Percentiles rank a stretch among this genome's conserved stretches.
Conservation (phyloP, 2,329 filamentous ascomycete species). For the Fusarium concolor region DNA sequence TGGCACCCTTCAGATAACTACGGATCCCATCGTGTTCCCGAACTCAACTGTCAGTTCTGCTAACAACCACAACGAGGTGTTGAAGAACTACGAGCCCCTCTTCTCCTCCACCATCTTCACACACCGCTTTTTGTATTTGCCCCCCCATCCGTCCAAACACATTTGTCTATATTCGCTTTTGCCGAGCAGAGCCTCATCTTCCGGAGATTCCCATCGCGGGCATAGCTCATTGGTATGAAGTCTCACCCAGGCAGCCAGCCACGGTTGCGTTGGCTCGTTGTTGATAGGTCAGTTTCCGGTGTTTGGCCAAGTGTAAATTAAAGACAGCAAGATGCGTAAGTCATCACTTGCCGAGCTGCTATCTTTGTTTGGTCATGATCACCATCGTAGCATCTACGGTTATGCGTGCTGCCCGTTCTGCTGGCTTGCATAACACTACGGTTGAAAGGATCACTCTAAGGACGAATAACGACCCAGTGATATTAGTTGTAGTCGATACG, state of each 20-base stretch:
- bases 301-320: slow-evolving; percentile 4
- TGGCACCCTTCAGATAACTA: slow-evolving; percentile 7
- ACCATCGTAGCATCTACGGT: slow-evolving; percentile 3
- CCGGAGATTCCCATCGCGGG: slow-evolving; percentile 6
- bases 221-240: slow-evolving; percentile 9
- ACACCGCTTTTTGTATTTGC: slow-evolving; percentile 45
- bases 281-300: slow-evolving; percentile 4
- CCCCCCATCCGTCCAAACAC: slow-evolving; percentile 13
- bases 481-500: slow-evolving; percentile 4
- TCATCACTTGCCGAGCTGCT: slow-evolving; percentile 9
- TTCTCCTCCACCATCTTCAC: slow-evolving; percentile 41
- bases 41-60: slow-evolving; percentile 23
- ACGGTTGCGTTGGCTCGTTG: slow-evolving; percentile 8
- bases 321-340: background rate
- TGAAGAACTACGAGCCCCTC: slow-evolving; percentile 38
- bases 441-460: slow-evolving; percentile 12
- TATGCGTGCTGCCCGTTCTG: slow-evolving; percentile 17
- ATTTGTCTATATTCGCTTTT: slow-evolving; percentile 12
- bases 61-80: slow-evolving; percentile 14
- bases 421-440: slow-evolving; percentile 16
- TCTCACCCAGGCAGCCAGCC: slow-evolving; percentile 3
- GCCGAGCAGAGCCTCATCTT: slow-evolving; percentile 38
- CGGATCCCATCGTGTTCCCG: slow-evolving; percentile 17
- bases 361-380: slow-evolving; percentile 13
- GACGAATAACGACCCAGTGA: slow-evolving; percentile 18